Base-by-base conservation (phyloP, 225 moss, liverwort and hornwort species). In the Marchantia polymorpha region DNA sequence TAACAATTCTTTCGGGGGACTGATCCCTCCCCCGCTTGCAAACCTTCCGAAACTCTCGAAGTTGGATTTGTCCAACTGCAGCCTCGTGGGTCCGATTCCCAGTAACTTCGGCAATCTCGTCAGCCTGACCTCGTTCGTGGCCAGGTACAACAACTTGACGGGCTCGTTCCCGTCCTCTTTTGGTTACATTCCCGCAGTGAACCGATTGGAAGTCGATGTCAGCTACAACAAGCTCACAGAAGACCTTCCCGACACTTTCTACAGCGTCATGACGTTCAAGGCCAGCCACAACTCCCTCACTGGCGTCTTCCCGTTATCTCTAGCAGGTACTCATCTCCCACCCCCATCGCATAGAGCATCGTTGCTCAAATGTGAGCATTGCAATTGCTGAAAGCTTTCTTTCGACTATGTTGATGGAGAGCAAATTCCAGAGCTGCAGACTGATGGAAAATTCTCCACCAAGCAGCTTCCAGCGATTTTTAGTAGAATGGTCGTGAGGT, bases 11-110 rank as follows among this genome's bases (percentile, higher is more conserved):
- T 25, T 73, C 22, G 25, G 9, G 15, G 73, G 73, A 17, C 8
- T 39, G 47, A 14, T 30, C 0, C 72, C 55, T 26, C 15, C 25
- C 9, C 25, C 23, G n/a, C 25, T 75, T 0, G 27, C 6, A n/a
- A 75, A 27, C 55, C 90, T 90, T 70, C 66, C 77, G 63, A 83
- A 48, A 78, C 86, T 93, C 52, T 78, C 83, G 52, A 83, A 89
- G 83, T 82, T 93, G 81, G 90, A n/a, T 30, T 6, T 25, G 47
- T n/a, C 66, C 8, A 48, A n/a, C 39, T 15, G 23, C 47, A 23
- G 50, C 23, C 52, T 19, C 52, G 14, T 25, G n/a, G 91, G 91
- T 68, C 22, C 25, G 13, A 60, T 80, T 13, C 80, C 73, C 3
- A 27, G 9, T 8, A 30, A 66, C 39, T 30, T 83, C 11, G 83